A percentile compares a stretch with the other conserved stretches of the same genome.
These are phyloP conservation scores for Orbilia brochopaga DNA, from an alignment of 2,329 filamentous ascomycete genomes.

Conservation along the genomic window DNA sequence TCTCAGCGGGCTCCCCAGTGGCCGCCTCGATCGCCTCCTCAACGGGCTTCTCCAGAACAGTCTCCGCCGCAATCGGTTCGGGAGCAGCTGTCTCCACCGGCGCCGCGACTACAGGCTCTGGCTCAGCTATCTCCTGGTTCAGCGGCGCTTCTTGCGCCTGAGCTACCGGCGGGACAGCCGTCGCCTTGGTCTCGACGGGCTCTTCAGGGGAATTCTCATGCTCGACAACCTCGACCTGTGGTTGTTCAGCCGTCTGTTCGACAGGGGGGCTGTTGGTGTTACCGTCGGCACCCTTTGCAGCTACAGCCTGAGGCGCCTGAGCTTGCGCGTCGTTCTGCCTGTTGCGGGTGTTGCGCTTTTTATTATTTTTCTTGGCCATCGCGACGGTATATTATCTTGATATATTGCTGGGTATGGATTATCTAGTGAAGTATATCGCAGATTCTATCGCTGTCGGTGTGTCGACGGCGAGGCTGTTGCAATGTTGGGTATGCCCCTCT, in stretches of 20 bases:
- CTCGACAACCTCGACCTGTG: background rate
- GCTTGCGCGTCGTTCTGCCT: background rate
- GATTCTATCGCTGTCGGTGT: no score
- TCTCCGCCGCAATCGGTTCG: background rate
- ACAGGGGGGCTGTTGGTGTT: background rate
- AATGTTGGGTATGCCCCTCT: no score
- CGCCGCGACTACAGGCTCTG: background rate
- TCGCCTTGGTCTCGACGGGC: background rate
- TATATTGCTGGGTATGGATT: no score
- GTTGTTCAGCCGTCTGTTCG: background rate
- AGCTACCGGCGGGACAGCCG: background rate
- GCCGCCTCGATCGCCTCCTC: conserved; percentile 1
- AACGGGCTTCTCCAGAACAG: background rate
- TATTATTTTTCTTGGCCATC: background rate
- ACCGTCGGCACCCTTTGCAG: background rate
- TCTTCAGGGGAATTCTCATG: background rate
- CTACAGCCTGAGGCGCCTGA: background rate
- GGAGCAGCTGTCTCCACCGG: background rate
- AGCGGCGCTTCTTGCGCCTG: background rate
- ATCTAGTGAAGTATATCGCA: background rate
- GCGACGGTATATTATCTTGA: background rate
- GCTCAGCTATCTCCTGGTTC: background rate
- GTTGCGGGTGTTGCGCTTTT: background rate
- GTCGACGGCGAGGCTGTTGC: no score
- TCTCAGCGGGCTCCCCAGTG: background rate